phyloP scores from a whole-genome alignment of 2,329 filamentous ascomycete species.

The Annulohypoxylon truncatum region DNA sequence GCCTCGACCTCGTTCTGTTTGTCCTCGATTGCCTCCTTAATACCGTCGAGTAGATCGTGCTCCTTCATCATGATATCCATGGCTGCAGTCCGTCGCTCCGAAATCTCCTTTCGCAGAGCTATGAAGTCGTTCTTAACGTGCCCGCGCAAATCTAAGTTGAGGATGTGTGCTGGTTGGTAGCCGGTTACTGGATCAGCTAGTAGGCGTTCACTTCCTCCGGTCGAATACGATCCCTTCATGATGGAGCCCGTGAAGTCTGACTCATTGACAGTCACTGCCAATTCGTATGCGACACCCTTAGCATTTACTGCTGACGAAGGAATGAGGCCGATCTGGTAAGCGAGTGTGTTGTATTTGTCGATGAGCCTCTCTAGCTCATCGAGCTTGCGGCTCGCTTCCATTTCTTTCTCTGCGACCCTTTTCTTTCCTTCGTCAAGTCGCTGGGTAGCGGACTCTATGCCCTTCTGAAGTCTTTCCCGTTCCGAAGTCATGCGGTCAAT shows the following conservation, averaged over 20 bases:
- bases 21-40: conserved; percentile 97
- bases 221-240: conserved; percentile 58
- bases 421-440: conserved; percentile 88
- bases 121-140: conserved; percentile 83
- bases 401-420: conserved; percentile 84
- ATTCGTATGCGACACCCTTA: conserved; percentile 85
- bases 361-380: conserved; percentile 93
- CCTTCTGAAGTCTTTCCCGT: conserved; percentile 90
- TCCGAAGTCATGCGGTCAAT: conserved; percentile 99
- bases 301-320: conserved; percentile 87
- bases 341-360: conserved; percentile 91
- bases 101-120: conserved; percentile 85
- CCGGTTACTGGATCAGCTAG: conserved; percentile 85
- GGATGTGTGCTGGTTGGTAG: conserved; percentile 88
- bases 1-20: conserved; percentile 93
- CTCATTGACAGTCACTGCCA: conserved; percentile 83
- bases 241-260: conserved; percentile 79
- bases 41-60: conserved; percentile 90
- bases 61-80: conserved; percentile 95
- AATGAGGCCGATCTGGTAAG: conserved; percentile 93
- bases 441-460: conserved; percentile 79
- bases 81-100: conserved; percentile 83
- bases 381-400: conserved; percentile 85
- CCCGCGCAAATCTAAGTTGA: conserved; percentile 89
- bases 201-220: conserved; percentile 75